Conservation (phyloP, 2,329 filamentous ascomycete species). For the Plectosphaerella plurivora region DNA sequence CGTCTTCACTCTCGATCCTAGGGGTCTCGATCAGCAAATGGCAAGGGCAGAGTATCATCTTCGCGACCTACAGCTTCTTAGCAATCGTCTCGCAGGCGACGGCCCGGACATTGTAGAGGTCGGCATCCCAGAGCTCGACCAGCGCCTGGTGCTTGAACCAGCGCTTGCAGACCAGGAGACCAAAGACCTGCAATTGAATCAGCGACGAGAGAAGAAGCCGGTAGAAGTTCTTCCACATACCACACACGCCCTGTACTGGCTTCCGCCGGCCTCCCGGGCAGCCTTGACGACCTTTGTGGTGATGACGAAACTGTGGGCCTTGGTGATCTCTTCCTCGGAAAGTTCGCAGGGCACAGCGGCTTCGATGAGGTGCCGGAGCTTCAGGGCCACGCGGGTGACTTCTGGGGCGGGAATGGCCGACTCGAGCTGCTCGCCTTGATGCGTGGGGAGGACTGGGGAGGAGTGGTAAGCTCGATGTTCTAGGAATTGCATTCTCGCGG, state of each 20-base stretch:
- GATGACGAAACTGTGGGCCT: constrained; percentile 80
- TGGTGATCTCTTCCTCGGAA: constrained; percentile 68
- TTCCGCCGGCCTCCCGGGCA: constrained; percentile 74
- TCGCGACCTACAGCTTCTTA: constrained; percentile 52
- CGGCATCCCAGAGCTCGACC: constrained; percentile 87
- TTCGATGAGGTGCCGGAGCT: constrained; percentile 86
- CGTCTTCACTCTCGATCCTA: constrained; percentile 81
- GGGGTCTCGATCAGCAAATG: not conserved
- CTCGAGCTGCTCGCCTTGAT: constrained; percentile 51
- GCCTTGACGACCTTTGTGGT: constrained; percentile 74
- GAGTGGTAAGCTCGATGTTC: constrained; percentile 5
- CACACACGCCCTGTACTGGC: constrained; percentile 72
- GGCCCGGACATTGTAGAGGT: constrained; percentile 74
- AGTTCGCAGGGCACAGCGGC: constrained; percentile 88
- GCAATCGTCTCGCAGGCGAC: constrained; percentile 87
- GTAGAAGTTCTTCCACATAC: constrained; percentile 28
- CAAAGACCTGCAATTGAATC: constrained; percentile 51
- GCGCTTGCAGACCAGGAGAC: constrained; percentile 65
- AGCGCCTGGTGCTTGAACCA: constrained; percentile 77
- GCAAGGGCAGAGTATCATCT: not conserved
- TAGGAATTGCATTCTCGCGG: not conserved
- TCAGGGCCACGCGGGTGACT: constrained; percentile 85
- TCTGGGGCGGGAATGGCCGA: constrained; percentile 71
- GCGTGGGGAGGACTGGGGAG: constrained; percentile 58
- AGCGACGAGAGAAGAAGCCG: not conserved